Percentiles rank a stretch among this genome's conserved stretches.
Evolutionary conservation across 1,139 yeast species (phyloP).

Genomic region (Pichia sp.): DNA sequence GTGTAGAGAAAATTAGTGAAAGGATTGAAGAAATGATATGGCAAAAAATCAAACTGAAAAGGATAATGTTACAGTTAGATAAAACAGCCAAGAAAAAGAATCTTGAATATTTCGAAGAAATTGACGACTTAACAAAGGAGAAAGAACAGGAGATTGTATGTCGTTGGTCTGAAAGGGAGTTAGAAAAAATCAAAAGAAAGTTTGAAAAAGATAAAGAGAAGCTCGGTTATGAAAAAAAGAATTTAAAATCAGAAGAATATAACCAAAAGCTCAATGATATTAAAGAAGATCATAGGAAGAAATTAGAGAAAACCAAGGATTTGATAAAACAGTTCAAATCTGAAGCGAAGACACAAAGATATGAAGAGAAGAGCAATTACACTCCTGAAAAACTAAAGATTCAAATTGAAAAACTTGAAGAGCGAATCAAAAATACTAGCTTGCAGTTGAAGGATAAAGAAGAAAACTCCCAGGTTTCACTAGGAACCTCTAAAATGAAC

Average conservation of each 20-base stretch:
- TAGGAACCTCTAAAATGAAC: slow-evolving; percentile 89
- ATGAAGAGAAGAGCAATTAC: slow-evolving; percentile 43
- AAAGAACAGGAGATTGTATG: slow-evolving; percentile 55
- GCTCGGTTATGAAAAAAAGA: slow-evolving; percentile 42
- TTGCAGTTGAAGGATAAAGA: slow-evolving; percentile 85
- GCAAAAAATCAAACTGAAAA: slow-evolving; percentile 72
- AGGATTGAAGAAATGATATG: slow-evolving; percentile 72
- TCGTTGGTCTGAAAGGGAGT: slow-evolving; percentile 51
- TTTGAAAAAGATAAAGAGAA: slow-evolving; percentile 34
- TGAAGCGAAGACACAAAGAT: slow-evolving; percentile 58
- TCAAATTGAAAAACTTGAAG: slow-evolving; percentile 69
- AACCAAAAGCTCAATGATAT: slow-evolving; percentile 47
- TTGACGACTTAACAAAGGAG: slow-evolving; percentile 62
- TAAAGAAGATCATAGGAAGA: slow-evolving; percentile 37
- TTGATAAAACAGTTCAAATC: slow-evolving; percentile 43
- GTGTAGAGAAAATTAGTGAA: slow-evolving; percentile 73
- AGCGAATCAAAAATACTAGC: slow-evolving; percentile 59
- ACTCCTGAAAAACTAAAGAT: slow-evolving; percentile 67
- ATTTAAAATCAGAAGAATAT: slow-evolving; percentile 43
- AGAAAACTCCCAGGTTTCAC: slow-evolving; percentile 87
- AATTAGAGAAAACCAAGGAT: slow-evolving; percentile 53
- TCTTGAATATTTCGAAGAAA: slow-evolving; percentile 55
- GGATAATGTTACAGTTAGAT: slow-evolving; percentile 63
- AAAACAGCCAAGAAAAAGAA: slow-evolving; percentile 46
- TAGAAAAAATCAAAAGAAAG: slow-evolving; percentile 53